These are phyloP conservation scores for Xylaria castorea DNA, from an alignment of 495 filamentous ascomycete genomes.

Conservation along the genomic window DNA sequence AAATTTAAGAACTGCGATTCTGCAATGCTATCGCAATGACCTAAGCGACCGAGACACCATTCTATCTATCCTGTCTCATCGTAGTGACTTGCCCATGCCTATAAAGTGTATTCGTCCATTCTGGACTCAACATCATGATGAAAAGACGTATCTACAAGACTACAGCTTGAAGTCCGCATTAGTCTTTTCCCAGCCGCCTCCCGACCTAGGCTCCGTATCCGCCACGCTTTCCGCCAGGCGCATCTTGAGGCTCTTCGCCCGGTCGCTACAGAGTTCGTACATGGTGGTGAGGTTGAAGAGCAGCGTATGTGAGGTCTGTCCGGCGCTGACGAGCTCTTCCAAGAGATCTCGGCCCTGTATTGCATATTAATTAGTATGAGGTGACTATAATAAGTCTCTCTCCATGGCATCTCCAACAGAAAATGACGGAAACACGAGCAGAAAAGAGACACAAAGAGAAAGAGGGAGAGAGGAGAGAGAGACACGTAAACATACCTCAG, in stretches of 20 bases:
- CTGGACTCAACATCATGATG: not conserved
- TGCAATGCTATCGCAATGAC: not conserved
- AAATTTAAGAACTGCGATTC: not conserved
- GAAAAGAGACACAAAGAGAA: not conserved
- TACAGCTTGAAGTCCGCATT: constrained; percentile 82
- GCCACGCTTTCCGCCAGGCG: constrained; percentile 74
- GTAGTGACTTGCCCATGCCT: not conserved
- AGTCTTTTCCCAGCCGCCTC: constrained; percentile 70
- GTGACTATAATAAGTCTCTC: not conserved
- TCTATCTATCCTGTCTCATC: not conserved
- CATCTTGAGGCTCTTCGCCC: constrained; percentile 69
- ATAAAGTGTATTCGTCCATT: not conserved
- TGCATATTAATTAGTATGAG: constrained; percentile 33
- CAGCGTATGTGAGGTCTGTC: constrained; percentile 72
- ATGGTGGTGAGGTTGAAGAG: constrained; percentile 90
- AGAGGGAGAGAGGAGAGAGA: not conserved
- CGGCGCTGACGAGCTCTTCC: constrained; percentile 65
- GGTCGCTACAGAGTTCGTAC: constrained; percentile 90
- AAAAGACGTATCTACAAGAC: constrained; percentile 35
- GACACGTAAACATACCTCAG: constrained; percentile 62
- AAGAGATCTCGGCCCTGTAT: constrained; percentile 66
- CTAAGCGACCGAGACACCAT: not conserved
- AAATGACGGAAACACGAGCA: not conserved
- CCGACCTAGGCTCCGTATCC: constrained; percentile 46
- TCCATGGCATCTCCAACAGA: not conserved